A percentile compares a stretch with the other conserved stretches of the same genome.
Conservation (phyloP, 2,329 filamentous ascomycete genomes). For the Trichothecium roseum region DNA sequence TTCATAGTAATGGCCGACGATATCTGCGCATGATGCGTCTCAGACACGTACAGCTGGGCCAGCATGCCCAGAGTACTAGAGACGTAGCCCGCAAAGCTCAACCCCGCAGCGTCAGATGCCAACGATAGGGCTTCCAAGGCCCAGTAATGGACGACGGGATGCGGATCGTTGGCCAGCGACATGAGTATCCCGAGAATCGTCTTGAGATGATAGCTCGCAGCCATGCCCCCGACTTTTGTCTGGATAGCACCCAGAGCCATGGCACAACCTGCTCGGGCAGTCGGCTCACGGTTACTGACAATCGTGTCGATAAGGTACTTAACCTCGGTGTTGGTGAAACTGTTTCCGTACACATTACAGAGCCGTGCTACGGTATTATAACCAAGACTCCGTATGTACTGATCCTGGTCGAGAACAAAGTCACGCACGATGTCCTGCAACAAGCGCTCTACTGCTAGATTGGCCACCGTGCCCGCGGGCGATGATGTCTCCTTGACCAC, state of each 20-base stretch:
- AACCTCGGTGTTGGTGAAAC: slow-evolving; percentile 81
- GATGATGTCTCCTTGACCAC: slow-evolving; percentile 71
- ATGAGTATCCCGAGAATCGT: slow-evolving; percentile 97
- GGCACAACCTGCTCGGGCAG: slow-evolving; percentile 85
- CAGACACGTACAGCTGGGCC: slow-evolving; percentile 82
- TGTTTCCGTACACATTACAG: slow-evolving; percentile 74
- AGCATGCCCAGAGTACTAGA: slow-evolving; percentile 88
- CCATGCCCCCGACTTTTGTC: slow-evolving; percentile 93
- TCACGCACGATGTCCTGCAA: slow-evolving; percentile 64
- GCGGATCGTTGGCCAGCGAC: slow-evolving; percentile 91
- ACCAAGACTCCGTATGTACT: slow-evolving; percentile 75
- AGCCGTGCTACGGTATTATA: slow-evolving; percentile 79
- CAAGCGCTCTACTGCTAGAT: slow-evolving; percentile 69
- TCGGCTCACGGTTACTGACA: slow-evolving; percentile 85
- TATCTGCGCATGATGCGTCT: slow-evolving; percentile 82
- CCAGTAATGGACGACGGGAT: slow-evolving; percentile 94
- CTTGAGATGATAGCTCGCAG: slow-evolving; percentile 89
- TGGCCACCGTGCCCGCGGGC: slow-evolving; percentile 61
- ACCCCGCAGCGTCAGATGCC: slow-evolving; percentile 82
- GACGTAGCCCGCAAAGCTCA: slow-evolving; percentile 86
- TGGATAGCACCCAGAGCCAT: slow-evolving; percentile 90
- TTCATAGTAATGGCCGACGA: slow-evolving; percentile 76
- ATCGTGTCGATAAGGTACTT: slow-evolving; percentile 91
- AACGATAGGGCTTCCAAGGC: slow-evolving; percentile 79
- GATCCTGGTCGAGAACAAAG: slow-evolving; percentile 74